Base-by-base conservation (phyloP, 768 basidiomycete species). In the Pleurotus eryngii region DNA sequence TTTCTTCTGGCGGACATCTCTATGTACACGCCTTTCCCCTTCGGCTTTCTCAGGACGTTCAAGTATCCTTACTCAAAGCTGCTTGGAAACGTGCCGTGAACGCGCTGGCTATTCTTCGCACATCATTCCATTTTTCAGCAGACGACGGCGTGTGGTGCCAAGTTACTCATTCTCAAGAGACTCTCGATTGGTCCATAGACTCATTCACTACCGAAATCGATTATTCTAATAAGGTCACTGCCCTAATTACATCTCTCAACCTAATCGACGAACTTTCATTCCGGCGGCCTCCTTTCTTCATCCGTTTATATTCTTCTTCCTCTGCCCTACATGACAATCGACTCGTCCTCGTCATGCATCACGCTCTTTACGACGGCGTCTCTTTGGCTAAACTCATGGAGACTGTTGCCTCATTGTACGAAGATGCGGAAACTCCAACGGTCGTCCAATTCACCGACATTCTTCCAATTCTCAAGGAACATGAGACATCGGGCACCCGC, bases 351-450 rank as follows among this genome's bases (percentile, higher is more conserved):
- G 69, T 72, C 40, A 70, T 80, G 67, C 79, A 81, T 60, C 79
- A 81, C 60, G 76, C 78, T 3, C 57, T 80, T 17, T 81, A 81
- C 56, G 79, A 81, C 57, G 79, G 79, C 9, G 46, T 74, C 24
- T 76, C 79, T 9, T 60, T 80, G 15, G 64, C 64, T n/a, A 66
- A 63, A 24, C 66, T 81, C 5, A 58, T 79, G 11, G 57, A 68
- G 9, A 54, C 64, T 24, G 66, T 80, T 2, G 63, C 72, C 43
- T 47, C 55, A 14, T 49, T 70, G 7, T 80, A 80, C 57, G 53
- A 47, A 26, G 64, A 64, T 18, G 14, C 54, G 30, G 40, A 59
- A 39, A 26, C 60, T 43, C 38, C 57, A 1, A 27, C 30, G n/a
- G 26, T 61, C 0, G 54, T 48, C 2, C 76, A 77, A 39, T 80